phyloP scores from a whole-genome alignment of 176 grass and related monocot genomes.

The Aegilops umbellulata region DNA sequence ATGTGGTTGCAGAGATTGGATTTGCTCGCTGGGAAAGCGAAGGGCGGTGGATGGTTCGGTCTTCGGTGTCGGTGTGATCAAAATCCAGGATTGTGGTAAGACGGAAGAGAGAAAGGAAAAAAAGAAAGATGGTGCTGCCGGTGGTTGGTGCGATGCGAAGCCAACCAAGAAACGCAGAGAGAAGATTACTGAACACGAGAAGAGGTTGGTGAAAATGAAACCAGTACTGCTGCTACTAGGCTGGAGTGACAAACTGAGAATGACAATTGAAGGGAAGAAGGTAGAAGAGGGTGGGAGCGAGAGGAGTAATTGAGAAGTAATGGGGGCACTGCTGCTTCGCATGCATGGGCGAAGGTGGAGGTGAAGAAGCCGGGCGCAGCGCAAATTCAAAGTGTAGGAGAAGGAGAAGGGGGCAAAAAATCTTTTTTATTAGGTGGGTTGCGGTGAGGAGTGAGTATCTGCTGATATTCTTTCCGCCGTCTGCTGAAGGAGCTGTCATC shows the following conservation, averaged over 20 bases:
- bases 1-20: constrained; percentile 32
- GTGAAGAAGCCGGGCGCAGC: neutral
- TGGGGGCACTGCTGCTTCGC: constrained; percentile 37
- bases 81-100: constrained; percentile 36
- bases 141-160: constrained; percentile 14
- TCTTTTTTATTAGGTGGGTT: constrained; percentile 7
- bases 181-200: neutral
- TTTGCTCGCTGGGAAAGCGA: constrained; percentile 34
- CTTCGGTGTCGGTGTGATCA: constrained; percentile 21
- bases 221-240: neutral
- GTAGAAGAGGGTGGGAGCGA: neutral
- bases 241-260: neutral
- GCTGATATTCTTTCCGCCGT: neutral
- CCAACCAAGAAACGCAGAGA: neutral
- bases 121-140: neutral
- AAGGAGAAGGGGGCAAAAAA: neutral
- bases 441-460: constrained; percentile 12
- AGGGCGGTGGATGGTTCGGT: constrained; percentile 31
- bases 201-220: neutral
- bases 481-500: constrained; percentile 33
- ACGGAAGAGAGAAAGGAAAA: neutral
- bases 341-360: constrained; percentile 49
- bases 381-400: neutral
- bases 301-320: constrained; percentile 42
- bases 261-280: neutral